These are phyloP conservation scores for Colletotrichum trifolii DNA, from an alignment of 2,329 filamentous ascomycete genomes.

Conservation along the genomic window DNA sequence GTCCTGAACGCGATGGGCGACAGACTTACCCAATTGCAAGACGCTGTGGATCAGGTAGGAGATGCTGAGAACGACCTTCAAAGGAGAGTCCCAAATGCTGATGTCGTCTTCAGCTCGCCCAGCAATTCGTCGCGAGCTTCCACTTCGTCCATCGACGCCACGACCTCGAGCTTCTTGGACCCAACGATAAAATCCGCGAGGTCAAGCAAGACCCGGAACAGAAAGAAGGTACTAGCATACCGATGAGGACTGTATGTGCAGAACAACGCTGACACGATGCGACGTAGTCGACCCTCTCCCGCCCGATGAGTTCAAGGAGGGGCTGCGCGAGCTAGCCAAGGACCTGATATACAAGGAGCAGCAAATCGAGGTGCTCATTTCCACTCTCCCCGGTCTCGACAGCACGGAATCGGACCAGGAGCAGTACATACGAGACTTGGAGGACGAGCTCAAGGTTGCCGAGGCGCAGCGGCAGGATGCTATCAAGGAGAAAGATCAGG, in stretches of 20 bases:
- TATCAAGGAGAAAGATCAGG: slow-evolving; percentile 71
- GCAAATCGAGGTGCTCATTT: slow-evolving; percentile 83
- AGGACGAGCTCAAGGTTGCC: slow-evolving; percentile 72
- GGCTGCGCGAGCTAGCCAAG: slow-evolving; percentile 77
- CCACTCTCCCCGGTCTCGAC: slow-evolving; percentile 79
- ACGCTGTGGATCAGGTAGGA: slow-evolving; percentile 82
- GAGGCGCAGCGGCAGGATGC: slow-evolving; percentile 72
- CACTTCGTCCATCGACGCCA: slow-evolving; percentile 77
- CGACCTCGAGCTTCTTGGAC: slow-evolving; percentile 69
- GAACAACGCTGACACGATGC: slow-evolving; percentile 26
- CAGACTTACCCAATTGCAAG: slow-evolving; percentile 84
- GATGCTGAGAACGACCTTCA: neutral
- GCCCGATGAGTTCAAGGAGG: slow-evolving; percentile 72
- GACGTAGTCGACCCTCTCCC: slow-evolving; percentile 68
- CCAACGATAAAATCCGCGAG: slow-evolving; percentile 69
- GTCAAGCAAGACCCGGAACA: slow-evolving; percentile 64
- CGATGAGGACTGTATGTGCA: neutral
- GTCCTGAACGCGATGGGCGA: slow-evolving; percentile 69
- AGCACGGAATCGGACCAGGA: slow-evolving; percentile 83
- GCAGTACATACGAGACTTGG: slow-evolving; percentile 71
- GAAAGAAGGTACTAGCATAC: slow-evolving; percentile 57
- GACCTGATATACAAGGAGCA: slow-evolving; percentile 85
- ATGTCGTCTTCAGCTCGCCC: slow-evolving; percentile 64
- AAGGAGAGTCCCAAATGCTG: neutral
- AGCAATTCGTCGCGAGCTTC: slow-evolving; percentile 75